Evolutionary conservation across 306 rosid genomes (phyloP).

Genomic region (Sechiopsis laciniata): DNA sequence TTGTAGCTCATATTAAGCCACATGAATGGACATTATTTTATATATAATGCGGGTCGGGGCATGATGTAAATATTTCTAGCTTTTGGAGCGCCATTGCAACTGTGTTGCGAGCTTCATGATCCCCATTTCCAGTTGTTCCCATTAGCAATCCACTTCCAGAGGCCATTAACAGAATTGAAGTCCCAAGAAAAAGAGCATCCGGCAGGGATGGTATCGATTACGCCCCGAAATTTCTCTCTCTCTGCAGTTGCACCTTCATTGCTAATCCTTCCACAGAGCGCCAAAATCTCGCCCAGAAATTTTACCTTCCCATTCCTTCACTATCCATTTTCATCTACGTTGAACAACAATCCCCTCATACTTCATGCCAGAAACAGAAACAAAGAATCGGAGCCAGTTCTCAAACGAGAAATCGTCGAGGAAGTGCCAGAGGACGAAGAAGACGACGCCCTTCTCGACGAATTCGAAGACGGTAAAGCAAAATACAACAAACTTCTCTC

Average conservation of each 20-base stretch:
- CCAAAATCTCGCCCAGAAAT: conserved; percentile 23
- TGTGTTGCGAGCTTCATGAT: no score
- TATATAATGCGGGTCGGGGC: no score
- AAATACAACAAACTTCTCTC: neutral
- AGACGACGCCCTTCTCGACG: conserved; percentile 29
- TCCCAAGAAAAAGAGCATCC: neutral
- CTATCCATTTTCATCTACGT: conserved; percentile 26
- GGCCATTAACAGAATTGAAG: neutral
- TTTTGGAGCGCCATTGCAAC: neutral
- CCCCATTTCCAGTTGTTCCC: no score
- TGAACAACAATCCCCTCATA: conserved; percentile 23
- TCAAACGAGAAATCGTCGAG: conserved; percentile 46
- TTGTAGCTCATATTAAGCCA: no score
- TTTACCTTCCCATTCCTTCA: conserved; percentile 23
- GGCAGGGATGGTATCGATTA: conserved; percentile 32
- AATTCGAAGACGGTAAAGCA: conserved; percentile 33
- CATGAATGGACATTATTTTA: no score
- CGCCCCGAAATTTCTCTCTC: conserved; percentile 24
- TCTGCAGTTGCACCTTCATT: conserved; percentile 23
- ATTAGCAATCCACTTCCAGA: no score
- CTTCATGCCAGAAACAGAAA: conserved; percentile 37
- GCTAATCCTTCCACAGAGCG: conserved; percentile 12
- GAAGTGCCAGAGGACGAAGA: conserved; percentile 51
- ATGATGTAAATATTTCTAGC: no score
- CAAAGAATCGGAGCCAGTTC: conserved; percentile 50